A percentile compares a stretch with the other conserved stretches of the same genome.
Evolutionary conservation across 345 rosid species (phyloP).

Genomic region (Bretschneidera sinensis): DNA sequence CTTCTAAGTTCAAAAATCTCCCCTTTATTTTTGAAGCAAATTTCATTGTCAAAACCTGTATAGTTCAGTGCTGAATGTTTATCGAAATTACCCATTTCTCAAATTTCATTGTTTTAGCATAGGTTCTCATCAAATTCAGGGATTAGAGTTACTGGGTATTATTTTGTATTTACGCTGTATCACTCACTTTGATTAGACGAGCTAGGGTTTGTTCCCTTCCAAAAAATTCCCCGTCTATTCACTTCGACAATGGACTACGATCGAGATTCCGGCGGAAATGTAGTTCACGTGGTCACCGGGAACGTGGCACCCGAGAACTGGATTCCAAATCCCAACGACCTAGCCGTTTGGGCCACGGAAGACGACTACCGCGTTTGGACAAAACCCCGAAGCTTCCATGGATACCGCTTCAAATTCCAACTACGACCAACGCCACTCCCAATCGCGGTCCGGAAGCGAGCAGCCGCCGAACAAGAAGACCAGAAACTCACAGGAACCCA

Average conservation of each 20-base stretch:
- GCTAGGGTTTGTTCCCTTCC: constrained; percentile 32
- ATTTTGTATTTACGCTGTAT: constrained; percentile 1
- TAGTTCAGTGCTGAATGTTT: constrained; percentile 6
- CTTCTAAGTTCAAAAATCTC: not conserved
- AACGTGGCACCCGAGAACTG: constrained; percentile 49
- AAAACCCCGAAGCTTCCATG: constrained; percentile 28
- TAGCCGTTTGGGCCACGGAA: constrained; percentile 81
- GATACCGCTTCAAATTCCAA: constrained; percentile 44
- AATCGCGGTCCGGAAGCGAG: constrained; percentile 44
- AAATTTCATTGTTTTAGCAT: constrained; percentile 15
- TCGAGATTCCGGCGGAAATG: constrained; percentile 53
- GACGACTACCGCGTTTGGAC: constrained; percentile 80
- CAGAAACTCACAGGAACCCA: constrained; percentile 44
- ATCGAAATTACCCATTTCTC: constrained; percentile 25
- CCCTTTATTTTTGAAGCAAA: not conserved
- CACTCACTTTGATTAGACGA: not conserved
- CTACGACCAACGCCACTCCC: constrained; percentile 35
- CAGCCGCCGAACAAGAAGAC: constrained; percentile 56
- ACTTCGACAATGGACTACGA: constrained; percentile 40
- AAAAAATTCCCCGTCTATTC: constrained; percentile 8
- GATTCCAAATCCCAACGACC: constrained; percentile 53
- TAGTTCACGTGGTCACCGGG: constrained; percentile 48
- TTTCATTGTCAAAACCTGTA: constrained; percentile 18
- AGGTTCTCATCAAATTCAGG: constrained; percentile 7
- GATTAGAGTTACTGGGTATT: constrained; percentile 12